Conservation (phyloP, 352 stramenopile species). For the Globisporangium emineosum region DNA sequence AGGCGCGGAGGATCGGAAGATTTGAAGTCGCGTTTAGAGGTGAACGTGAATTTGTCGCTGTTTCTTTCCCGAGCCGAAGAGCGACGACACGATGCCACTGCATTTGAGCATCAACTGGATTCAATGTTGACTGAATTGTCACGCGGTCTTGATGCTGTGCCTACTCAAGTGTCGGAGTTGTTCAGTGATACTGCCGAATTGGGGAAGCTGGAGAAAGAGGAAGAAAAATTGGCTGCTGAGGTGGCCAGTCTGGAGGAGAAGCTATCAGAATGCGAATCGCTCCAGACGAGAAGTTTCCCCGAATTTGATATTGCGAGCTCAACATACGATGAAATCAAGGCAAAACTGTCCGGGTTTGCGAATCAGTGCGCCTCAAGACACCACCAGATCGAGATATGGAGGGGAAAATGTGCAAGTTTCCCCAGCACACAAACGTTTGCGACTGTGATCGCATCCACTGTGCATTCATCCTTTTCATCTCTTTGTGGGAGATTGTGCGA, state of each 20-base stretch:
- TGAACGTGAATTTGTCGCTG: constrained; percentile 84
- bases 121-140: constrained; percentile 21
- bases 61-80: constrained; percentile 82
- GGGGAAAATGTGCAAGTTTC: constrained; percentile 25
- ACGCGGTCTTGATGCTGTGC: constrained; percentile 11
- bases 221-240: constrained; percentile 22
- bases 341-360: constrained; percentile 33
- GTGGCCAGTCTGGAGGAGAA: constrained; percentile 11
- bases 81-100: constrained; percentile 54
- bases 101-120: constrained; percentile 43
- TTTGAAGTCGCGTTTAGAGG: constrained; percentile 70
- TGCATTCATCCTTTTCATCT: constrained; percentile 25
- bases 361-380: constrained; percentile 49
- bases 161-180: constrained; percentile 5
- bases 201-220: constrained; percentile 22
- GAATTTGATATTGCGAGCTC: constrained; percentile 4
- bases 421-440: constrained; percentile 8
- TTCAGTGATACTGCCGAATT: constrained; percentile 1
- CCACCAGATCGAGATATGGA: constrained; percentile 45
- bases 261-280: constrained; percentile 7
- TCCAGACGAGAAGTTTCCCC: neutral
- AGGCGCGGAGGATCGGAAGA: constrained; percentile 33
- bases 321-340: constrained; percentile 8
- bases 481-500: constrained; percentile 17
- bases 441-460: constrained; percentile 3